Conservation (phyloP, 2,329 filamentous ascomycete species). For the Eurotiales sp. region DNA sequence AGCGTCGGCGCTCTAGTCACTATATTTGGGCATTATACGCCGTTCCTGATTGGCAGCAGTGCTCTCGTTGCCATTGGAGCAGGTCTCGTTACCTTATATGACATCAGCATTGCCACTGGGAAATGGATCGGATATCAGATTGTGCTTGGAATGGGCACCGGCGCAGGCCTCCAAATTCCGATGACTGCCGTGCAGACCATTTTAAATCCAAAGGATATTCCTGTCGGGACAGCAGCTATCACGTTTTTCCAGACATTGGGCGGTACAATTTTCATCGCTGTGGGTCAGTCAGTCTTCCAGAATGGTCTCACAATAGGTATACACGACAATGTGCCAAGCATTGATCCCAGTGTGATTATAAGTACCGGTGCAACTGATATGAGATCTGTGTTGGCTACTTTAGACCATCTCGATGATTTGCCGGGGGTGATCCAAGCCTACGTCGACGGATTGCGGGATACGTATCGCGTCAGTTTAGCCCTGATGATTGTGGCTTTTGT, state of each 20-base stretch:
- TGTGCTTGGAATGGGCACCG: slow-evolving; percentile 23
- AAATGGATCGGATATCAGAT: slow-evolving; percentile 33
- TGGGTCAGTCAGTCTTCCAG: slow-evolving; percentile 28
- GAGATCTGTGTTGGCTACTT: neutral
- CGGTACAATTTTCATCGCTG: slow-evolving; percentile 34
- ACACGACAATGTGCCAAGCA: neutral
- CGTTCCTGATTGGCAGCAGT: slow-evolving; percentile 9
- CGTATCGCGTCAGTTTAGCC: slow-evolving; percentile 21
- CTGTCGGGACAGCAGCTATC: slow-evolving; percentile 31
- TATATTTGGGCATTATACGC: slow-evolving; percentile 13
- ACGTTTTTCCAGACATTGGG: slow-evolving; percentile 37
- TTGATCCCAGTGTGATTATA: slow-evolving; percentile 2
- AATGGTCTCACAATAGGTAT: slow-evolving; percentile 19
- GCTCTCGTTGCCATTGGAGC: slow-evolving; percentile 14
- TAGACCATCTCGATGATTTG: neutral
- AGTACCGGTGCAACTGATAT: slow-evolving; percentile 3
- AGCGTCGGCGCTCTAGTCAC: slow-evolving; percentile 1
- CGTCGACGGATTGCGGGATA: slow-evolving; percentile 19
- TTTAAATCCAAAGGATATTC: slow-evolving; percentile 23
- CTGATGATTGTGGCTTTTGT: slow-evolving; percentile 19
- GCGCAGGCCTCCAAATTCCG: slow-evolving; percentile 23
- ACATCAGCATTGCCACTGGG: slow-evolving; percentile 16
- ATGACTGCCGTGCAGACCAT: slow-evolving; percentile 21
- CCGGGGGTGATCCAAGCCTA: slow-evolving; percentile 19
- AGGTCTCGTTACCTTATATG: slow-evolving; percentile 19